Evolutionary conservation across 2,329 filamentous ascomycete species (phyloP).

Genomic region (Neophaeococcomyces aloes): DNA sequence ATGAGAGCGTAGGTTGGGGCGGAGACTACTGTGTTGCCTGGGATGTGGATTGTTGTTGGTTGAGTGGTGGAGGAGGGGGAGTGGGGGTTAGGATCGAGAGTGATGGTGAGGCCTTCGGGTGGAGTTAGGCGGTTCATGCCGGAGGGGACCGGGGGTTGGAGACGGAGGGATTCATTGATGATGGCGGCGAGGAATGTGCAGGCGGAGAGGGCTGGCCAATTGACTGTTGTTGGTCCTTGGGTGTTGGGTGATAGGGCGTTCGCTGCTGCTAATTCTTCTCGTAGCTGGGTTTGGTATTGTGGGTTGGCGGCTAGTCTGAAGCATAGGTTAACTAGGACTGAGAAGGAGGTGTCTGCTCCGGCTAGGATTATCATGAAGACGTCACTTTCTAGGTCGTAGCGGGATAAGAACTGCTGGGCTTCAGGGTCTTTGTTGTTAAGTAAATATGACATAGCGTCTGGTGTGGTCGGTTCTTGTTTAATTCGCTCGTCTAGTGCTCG

Average conservation of each 20-base stretch:
- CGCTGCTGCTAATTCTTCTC: slow-evolving; percentile 22
- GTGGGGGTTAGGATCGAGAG: slow-evolving; percentile 25
- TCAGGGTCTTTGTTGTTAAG: slow-evolving; percentile 3
- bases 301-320: slow-evolving; percentile 20
- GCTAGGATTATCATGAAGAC: slow-evolving; percentile 5
- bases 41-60: slow-evolving; percentile 28
- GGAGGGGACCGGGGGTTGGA: slow-evolving; percentile 34
- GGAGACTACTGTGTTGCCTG: slow-evolving; percentile 32
- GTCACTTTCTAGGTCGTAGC: slow-evolving; percentile 5
- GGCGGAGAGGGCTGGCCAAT: not conserved
- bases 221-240: not conserved
- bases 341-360: slow-evolving; percentile 6
- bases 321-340: slow-evolving; percentile 5
- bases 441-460: slow-evolving; percentile 3
- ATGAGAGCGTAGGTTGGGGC: slow-evolving; percentile 42
- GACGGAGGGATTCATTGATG: slow-evolving; percentile 35
- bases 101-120: slow-evolving; percentile 28
- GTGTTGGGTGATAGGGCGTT: not conserved
- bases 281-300: slow-evolving; percentile 24
- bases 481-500: slow-evolving; percentile 2
- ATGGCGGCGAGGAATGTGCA: slow-evolving; percentile 30
- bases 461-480: not conserved
- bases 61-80: slow-evolving; percentile 5
- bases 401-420: slow-evolving; percentile 2
- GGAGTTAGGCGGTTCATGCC: slow-evolving; percentile 32